Base-by-base conservation (phyloP, 768 basidiomycete genomes). In the Psilocybe cyanescens region DNA sequence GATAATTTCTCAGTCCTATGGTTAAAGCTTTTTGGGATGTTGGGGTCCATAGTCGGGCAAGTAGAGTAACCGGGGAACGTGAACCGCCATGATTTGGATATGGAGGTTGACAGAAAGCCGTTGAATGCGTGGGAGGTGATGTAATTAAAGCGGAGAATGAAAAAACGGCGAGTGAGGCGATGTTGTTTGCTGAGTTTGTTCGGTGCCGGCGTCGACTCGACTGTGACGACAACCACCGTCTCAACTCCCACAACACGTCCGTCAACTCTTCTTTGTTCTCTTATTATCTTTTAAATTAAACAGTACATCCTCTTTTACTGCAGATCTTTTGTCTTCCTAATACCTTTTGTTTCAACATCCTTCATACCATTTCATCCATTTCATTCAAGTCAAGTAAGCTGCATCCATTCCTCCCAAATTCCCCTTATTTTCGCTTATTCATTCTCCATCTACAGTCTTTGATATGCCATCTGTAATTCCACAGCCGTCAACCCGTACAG, bases 1-100 rank as follows among this genome's bases (percentile, higher is more conserved):
- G 85, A 77, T 8, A 91, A 78, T 24, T 48, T 65, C 59, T 81
- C 81, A 2, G 72, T 78, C 54, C 77, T 75, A 65, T 89, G 89
- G 70, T 80, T 80, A 75, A 89, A 89, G 66, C 74, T 76, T 24
- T 69, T 67, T 61, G 79, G 78, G 53, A 69, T 67, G 6, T 67
- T 65, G 33, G 80, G 80, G 58, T 83, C 76, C 81, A 82, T 82
- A 58, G 52, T 60, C 29, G 58, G 54, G 59, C 45, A 66, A 24
- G 24, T 24, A 24, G 2, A 24, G 24, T 24, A 24, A 60, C 17
- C 31, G 55, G 62, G 58, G 55, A 57, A 64, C 59, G 58, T 65
- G 62, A 61, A 30, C 63, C 46, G 59, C 65, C 70, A 67, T 54
- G 45, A 33, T 41, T 45, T 50, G 54, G 55, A 24, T 35, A n/a